Evolutionary conservation across 495 filamentous ascomycete genomes (phyloP), one percentile per base, ranked within the genome.

Genomic region (Penicillium cinerascens): DNA sequence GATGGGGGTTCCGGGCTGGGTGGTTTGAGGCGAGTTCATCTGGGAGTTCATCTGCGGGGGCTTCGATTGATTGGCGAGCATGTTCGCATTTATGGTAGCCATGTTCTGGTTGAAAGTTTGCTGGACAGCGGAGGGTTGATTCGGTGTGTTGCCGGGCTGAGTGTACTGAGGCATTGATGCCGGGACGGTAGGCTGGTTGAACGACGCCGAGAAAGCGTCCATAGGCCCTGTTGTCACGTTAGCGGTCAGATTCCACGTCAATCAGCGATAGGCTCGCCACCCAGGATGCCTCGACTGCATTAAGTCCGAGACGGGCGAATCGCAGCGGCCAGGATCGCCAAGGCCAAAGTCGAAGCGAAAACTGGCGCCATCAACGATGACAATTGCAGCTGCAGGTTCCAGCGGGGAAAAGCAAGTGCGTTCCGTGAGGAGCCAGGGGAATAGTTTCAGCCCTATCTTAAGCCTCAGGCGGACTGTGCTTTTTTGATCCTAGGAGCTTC

Each of bases 201-300:
- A 77, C 3, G 68, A 69, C 3, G 71, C 63, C 37, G 71, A 64
- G 64, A 73, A 73, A 56, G 71, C 70, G 47, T 69, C 66, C 64
- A 75, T 72, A 20, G 70, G 64, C 61, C 60, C 66, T 75, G 57
- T 23, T 56, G 58, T 33, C 18, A 49, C 17, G 42, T 52, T 52
- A 49, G 47, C 42, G 47, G 50, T 55, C 53, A 62, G 55, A 29
- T 42, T n/a, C 18, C 26, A 49, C 20, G 17, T 48, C 39, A 37
- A 55, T 41, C 26, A 47, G 45, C 40, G 49, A 51, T 43, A 54
- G 27, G 27, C 45, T 37, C 39, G 38, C 40, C 29, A 51, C 37
- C 33, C 43, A 6, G 25, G 18, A 37, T 13, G 23, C 15, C 25
- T 48, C 36, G 18, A 17, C 38, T 16, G 51, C 25, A 47, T 16